Conservation (phyloP, 2,329 filamentous ascomycete species). For the Rachicladosporium sp. region DNA sequence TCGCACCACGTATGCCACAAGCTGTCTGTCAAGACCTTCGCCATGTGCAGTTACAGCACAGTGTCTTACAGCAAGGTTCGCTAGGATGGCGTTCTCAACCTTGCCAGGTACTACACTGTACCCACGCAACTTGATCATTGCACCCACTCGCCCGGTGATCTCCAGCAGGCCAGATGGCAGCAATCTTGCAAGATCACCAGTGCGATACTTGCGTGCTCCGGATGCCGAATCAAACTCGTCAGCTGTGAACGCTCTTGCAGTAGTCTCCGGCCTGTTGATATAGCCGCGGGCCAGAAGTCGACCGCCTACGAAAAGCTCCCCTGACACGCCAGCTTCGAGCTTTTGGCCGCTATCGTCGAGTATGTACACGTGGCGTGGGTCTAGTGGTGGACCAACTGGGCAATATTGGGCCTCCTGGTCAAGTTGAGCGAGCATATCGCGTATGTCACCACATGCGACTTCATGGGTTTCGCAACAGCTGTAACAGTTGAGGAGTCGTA, state of each 20-base stretch:
- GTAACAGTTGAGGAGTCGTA: constrained; percentile 65
- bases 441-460: constrained; percentile 64
- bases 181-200: constrained; percentile 57
- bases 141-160: constrained; percentile 63
- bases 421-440: constrained; percentile 38
- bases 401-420: constrained; percentile 54
- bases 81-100: constrained; percentile 60
- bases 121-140: constrained; percentile 70
- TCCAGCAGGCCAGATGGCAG: constrained; percentile 57
- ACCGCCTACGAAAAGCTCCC: constrained; percentile 69
- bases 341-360: constrained; percentile 55
- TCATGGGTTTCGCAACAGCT: constrained; percentile 75
- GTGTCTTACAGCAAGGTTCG: constrained; percentile 56
- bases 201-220: constrained; percentile 58
- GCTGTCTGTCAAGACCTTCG: constrained; percentile 60
- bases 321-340: constrained; percentile 49
- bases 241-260: constrained; percentile 56
- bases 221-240: constrained; percentile 48
- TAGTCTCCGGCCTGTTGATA: constrained; percentile 66
- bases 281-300: constrained; percentile 62
- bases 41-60: constrained; percentile 64
- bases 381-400: constrained; percentile 59
- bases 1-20: constrained; percentile 64
- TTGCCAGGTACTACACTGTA: constrained; percentile 69
- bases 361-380: constrained; percentile 58